Evolutionary conservation across 805 yeast species (phyloP), one percentile per base, ranked within the genome.

Genomic region (Starmera pachycereana): DNA sequence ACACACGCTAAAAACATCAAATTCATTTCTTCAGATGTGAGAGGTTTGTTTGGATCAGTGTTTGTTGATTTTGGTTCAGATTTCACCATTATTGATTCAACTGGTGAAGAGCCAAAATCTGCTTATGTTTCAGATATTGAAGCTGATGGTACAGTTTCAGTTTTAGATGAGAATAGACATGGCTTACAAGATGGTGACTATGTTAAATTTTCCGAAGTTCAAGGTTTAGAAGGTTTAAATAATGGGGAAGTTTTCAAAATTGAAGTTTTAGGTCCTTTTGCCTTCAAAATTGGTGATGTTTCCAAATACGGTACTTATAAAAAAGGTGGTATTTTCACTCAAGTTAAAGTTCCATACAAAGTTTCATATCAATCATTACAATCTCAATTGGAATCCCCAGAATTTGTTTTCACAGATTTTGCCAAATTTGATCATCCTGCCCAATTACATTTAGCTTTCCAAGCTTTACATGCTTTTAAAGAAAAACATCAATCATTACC

Each of bases 371-470:
- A 82, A 57, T 63, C 82, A 8, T 69, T 90, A 44, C 52, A 62
- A 36, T 67, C 72, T 33, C 95, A 86, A 55, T 63, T 92, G 46
- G 57, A 62, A n/a, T 61, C 67, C 12, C 99, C 99, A 5, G 96
- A 86, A 54, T 82, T 66, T 53, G 57, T 84, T 32, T 70, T 72
- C 45, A 78, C 97, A 12, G 99, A 92, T 60, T 92, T 77, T 60
- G 96, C 97, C 43, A 92, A 92, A 62, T 82, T 90, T 51, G 96
- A 87, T 54, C 80, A 96, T 54, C 92, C 97, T 12, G 74, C 81
- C 18, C 96, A 86, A 64, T 74, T 83, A 48, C 98, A 92, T 59
- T 63, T 90, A 47, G 98, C 92, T 2, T 88, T 88, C 72, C 86
- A 85, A 62, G 97, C 95, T 4, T 68, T 92, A 41, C 80, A 84